A percentile compares a stretch with the other conserved stretches of the same genome.
phyloP scores from a whole-genome alignment of 805 yeast species.

The Priceomyces melissophilus region DNA sequence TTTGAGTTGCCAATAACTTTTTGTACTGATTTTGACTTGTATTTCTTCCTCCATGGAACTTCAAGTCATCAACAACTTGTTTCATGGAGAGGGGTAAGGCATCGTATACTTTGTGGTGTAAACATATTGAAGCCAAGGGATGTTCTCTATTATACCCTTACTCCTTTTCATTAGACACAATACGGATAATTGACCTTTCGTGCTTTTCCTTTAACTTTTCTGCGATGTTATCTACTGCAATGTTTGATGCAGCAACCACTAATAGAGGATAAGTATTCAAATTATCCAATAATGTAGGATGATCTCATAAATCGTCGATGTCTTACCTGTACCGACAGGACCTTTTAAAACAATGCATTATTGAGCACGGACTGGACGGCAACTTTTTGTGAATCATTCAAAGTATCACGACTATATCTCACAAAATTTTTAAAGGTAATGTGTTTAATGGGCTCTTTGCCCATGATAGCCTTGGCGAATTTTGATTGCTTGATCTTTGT shows the following conservation, averaged over 20 bases:
- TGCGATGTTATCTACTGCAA: constrained; percentile 74
- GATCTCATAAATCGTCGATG: constrained; percentile 41
- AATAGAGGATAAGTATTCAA: constrained; percentile 59
- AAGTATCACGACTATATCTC: constrained; percentile 43
- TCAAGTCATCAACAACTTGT: constrained; percentile 42
- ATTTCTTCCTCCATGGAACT: constrained; percentile 33
- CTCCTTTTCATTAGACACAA: constrained; percentile 59
- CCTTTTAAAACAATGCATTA: constrained; percentile 46
- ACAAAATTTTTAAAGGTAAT: constrained; percentile 54
- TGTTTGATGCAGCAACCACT: constrained; percentile 73
- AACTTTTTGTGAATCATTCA: constrained; percentile 57
- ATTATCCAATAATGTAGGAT: constrained; percentile 53
- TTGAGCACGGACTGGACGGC: constrained; percentile 53
- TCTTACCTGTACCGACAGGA: constrained; percentile 66
- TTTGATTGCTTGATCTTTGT: constrained; percentile 50
- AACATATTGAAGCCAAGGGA: constrained; percentile 55
- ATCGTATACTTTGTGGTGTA: constrained; percentile 57
- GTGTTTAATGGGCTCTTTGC: constrained; percentile 53
- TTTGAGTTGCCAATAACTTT: constrained; percentile 45
- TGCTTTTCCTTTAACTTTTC: constrained; percentile 56
- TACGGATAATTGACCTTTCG: constrained; percentile 51
- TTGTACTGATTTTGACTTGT: constrained; percentile 47
- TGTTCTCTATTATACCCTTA: constrained; percentile 55
- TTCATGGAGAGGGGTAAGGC: constrained; percentile 45
- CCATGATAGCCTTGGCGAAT: constrained; percentile 52